Evolutionary conservation across 2,329 filamentous ascomycete species (phyloP).

Genomic region (Cytospora piceicola): DNA sequence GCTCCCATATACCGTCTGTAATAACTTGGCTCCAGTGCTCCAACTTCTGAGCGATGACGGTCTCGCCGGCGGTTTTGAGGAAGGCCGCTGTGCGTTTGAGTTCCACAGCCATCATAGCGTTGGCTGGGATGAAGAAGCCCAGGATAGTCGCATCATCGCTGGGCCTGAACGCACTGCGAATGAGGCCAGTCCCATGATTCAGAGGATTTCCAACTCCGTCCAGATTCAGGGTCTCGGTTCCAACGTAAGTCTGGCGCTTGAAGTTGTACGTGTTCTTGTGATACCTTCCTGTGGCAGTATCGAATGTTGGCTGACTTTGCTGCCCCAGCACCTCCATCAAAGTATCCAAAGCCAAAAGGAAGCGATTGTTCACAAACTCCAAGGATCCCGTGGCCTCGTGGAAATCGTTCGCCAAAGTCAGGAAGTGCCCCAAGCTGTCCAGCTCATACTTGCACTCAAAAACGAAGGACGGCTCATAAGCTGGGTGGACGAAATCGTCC

Average conservation of each 20-base stretch:
- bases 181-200: constrained; percentile 78
- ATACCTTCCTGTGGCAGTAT: constrained; percentile 66
- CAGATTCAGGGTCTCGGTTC: constrained; percentile 88
- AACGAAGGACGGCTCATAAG: constrained; percentile 80
- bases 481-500: constrained; percentile 81
- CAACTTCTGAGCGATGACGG: constrained; percentile 56
- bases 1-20: constrained; percentile 76
- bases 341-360: constrained; percentile 76
- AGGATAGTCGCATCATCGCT: constrained; percentile 95
- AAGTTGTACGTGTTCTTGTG: constrained; percentile 84
- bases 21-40: constrained; percentile 66
- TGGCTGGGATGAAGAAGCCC: constrained; percentile 92
- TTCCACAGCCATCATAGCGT: constrained; percentile 95
- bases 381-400: constrained; percentile 76
- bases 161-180: constrained; percentile 90
- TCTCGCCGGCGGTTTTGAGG: constrained; percentile 64
- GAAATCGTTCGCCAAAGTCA: constrained; percentile 85
- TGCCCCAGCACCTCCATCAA: constrained; percentile 74
- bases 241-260: constrained; percentile 74
- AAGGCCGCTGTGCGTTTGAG: constrained; percentile 74
- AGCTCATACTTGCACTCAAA: constrained; percentile 99
- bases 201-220: constrained; percentile 89
- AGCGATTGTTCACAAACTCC: constrained; percentile 77
- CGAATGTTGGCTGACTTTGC: constrained; percentile 82
- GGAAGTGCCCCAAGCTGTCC: constrained; percentile 90